Evolutionary conservation across 108 stramenopile species (phyloP).

Genomic region (Poteriospumella lacustris): DNA sequence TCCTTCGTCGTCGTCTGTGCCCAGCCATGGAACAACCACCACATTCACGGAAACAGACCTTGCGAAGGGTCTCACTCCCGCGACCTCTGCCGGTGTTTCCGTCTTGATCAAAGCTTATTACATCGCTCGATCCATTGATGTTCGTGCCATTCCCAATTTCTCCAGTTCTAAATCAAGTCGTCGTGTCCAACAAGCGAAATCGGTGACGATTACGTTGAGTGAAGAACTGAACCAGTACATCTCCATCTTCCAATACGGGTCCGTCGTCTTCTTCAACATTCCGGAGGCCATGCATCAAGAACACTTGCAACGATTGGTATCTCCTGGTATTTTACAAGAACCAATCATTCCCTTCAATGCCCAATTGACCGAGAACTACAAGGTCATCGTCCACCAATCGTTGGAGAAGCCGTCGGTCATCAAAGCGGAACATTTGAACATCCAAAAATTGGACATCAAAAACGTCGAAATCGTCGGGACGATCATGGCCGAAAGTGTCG

Average conservation of each 20-base stretch:
- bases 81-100: no score
- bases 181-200: neutral
- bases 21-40: no score
- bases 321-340: slow-evolving; percentile 66
- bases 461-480: slow-evolving; percentile 78
- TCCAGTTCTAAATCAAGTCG: neutral
- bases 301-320: slow-evolving; percentile 61
- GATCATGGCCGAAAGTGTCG: slow-evolving; percentile 82
- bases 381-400: slow-evolving; percentile 21
- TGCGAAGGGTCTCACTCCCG: no score
- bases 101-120: slow-evolving; percentile 1
- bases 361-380: slow-evolving; percentile 76
- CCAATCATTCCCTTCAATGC: no score
- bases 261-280: slow-evolving; percentile 80
- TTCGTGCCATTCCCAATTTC: neutral
- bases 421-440: slow-evolving; percentile 65
- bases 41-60: no score
- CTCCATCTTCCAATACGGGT: slow-evolving; percentile 78
- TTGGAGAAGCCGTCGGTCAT: slow-evolving; percentile 52
- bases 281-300: slow-evolving; percentile 57
- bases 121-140: neutral
- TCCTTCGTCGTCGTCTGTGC: no score
- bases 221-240: slow-evolving; percentile 58
- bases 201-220: neutral
- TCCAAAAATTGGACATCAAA: slow-evolving; percentile 75